Evolutionary conservation across 2,329 filamentous ascomycete genomes (phyloP), one percentile per base, ranked within the genome.

Genomic region (Stemphylium vesicarium): DNA sequence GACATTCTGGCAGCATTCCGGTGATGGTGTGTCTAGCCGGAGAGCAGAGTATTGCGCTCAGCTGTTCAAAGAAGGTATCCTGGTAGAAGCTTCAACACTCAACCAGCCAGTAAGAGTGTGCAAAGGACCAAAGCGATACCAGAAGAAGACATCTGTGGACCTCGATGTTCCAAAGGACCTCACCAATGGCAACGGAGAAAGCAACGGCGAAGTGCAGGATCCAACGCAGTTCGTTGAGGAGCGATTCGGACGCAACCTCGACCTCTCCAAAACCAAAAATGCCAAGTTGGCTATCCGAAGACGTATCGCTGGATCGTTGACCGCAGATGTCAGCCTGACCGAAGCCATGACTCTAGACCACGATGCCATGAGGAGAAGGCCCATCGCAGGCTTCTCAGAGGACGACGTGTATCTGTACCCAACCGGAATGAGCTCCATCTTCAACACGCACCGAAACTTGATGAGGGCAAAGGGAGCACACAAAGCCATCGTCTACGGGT

Each of bases 1-100:
- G 75, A 85, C 92, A 68, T 97, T 96, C 69, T 99, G 95, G 95
- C 95, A 98, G 74, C 95, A 99, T 75, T 90, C 91, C 0, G 95
- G 95, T 16, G 93, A 96, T 58, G 95, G 95, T 13, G 83, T 96
- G 12, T 97, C 93, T 0, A 97, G 93, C 73, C 88, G 95, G 44
- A 86, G 92, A 36, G 93, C 92, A 31, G 94, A 97, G 72, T 97
- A 96, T 75, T 96, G 91, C 71, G 86, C 92, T 56, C 81, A 84
- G 37, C 82, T 94, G 1, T 85, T 96, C 60, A 83, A 84, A 33
- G 88, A 94, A 58, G 87, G 87, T 0, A 79, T 90, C 37, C 79
- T 91, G 44, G 80, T 85, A 2, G 81, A 86, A 47, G 72, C 76
- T 12, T 77, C 72, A 46, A 75, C 71, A 43, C 58, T 75, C 18